These are phyloP conservation scores for Cryptococcus sp. DNA, from an alignment of 1,284 basidiomycete species.

Conservation along the genomic window DNA sequence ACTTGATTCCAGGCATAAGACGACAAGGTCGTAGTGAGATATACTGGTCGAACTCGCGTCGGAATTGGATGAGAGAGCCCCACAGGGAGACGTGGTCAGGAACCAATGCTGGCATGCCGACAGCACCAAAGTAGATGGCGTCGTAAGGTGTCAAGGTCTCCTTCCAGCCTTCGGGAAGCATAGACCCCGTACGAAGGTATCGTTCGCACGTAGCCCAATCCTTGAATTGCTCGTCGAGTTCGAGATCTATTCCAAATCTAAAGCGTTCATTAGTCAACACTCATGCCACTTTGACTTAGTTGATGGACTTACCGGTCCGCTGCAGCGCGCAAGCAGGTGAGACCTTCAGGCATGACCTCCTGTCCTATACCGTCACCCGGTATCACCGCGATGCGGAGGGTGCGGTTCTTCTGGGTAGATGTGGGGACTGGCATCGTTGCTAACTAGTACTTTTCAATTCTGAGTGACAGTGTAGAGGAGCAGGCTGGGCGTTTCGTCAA, in stretches of 20 bases:
- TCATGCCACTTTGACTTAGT: neutral
- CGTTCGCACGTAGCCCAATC: slow-evolving; percentile 36
- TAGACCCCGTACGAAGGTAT: slow-evolving; percentile 47
- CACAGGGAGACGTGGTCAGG: slow-evolving; percentile 64
- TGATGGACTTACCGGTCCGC: slow-evolving; percentile 19
- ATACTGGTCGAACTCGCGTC: slow-evolving; percentile 60
- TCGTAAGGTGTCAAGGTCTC: slow-evolving; percentile 45
- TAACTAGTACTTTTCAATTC: no score
- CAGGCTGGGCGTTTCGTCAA: no score
- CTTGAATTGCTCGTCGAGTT: slow-evolving; percentile 27
- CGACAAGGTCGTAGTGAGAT: slow-evolving; percentile 61
- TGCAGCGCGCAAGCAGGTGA: slow-evolving; percentile 24
- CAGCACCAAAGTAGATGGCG: slow-evolving; percentile 55
- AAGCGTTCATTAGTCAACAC: neutral
- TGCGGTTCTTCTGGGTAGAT: neutral
- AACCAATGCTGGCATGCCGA: slow-evolving; percentile 53
- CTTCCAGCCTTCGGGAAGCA: slow-evolving; percentile 54
- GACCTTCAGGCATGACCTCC: slow-evolving; percentile 31
- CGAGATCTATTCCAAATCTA: slow-evolving; percentile 27
- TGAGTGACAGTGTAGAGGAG: no score
- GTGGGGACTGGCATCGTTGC: no score
- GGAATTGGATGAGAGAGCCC: slow-evolving; percentile 59
- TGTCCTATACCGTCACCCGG: slow-evolving; percentile 59
- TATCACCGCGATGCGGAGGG: slow-evolving; percentile 58
- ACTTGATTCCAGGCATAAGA: slow-evolving; percentile 59